phyloP scores from a whole-genome alignment of 2,329 filamentous ascomycete species.

The Bipolaris sorokiniana region DNA sequence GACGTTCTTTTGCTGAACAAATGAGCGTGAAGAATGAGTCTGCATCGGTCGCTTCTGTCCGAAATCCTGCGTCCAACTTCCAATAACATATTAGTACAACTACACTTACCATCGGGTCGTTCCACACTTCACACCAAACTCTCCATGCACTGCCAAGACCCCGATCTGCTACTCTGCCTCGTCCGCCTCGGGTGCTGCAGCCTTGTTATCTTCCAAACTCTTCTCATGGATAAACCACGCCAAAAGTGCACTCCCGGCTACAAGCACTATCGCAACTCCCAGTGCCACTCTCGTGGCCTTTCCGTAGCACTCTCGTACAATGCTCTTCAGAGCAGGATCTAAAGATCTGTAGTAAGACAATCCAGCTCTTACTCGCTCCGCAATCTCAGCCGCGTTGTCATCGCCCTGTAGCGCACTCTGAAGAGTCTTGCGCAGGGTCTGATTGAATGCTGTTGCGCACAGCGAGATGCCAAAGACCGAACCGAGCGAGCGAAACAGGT shows the following conservation, averaged over 20 bases:
- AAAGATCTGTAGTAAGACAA: conserved; percentile 71
- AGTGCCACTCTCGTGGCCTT: conserved; percentile 61
- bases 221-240: conserved; percentile 57
- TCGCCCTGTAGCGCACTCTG: conserved; percentile 60
- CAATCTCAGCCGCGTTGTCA: conserved; percentile 68
- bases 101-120: not conserved
- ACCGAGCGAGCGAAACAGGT: conserved; percentile 78
- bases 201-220: conserved; percentile 27
- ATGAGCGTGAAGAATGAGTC: too few species aligned
- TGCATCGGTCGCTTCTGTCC: not conserved
- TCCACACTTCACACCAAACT: not conserved
- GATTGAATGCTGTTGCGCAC: conserved; percentile 73
- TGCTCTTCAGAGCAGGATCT: conserved; percentile 62
- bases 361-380: conserved; percentile 71
- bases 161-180: not conserved
- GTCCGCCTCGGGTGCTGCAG: not conserved
- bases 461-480: conserved; percentile 71
- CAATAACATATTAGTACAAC: not conserved
- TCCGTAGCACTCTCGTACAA: conserved; percentile 72
- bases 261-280: conserved; percentile 57
- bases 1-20: too few species aligned
- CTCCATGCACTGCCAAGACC: not conserved
- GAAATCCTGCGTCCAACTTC: not conserved
- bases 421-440: conserved; percentile 66
- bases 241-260: conserved; percentile 55